phyloP scores from a whole-genome alignment of 164 flowering plant species.

The Vitis cinerea region DNA sequence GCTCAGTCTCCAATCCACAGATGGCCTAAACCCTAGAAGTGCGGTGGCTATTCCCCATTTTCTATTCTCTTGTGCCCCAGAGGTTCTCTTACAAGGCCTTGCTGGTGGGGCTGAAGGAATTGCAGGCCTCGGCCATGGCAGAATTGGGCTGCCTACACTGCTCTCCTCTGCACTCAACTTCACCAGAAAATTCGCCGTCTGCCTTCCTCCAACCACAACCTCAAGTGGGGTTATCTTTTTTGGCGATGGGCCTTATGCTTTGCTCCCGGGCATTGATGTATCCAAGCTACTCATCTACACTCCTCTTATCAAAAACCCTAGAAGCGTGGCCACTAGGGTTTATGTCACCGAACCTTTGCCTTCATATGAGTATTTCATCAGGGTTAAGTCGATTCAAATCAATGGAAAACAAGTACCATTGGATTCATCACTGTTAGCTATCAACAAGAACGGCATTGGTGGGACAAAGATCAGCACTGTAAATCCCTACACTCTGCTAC shows the following conservation, averaged over 20 bases:
- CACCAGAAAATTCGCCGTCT: slow-evolving; percentile 33
- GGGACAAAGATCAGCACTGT: too few relatives aligned
- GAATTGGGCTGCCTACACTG: slow-evolving; percentile 24
- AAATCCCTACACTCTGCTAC: not conserved
- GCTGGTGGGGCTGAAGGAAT: slow-evolving; percentile 32
- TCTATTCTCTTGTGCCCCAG: slow-evolving; percentile 26
- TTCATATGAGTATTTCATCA: slow-evolving; percentile 8
- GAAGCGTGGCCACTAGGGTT: not conserved
- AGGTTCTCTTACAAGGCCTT: slow-evolving; percentile 25
- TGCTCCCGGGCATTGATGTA: slow-evolving; percentile 27
- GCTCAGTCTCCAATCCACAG: slow-evolving; percentile 23
- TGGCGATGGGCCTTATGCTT: slow-evolving; percentile 33
- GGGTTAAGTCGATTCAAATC: slow-evolving; percentile 6
- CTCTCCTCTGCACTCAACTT: slow-evolving; percentile 26
- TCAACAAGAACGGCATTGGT: not conserved
- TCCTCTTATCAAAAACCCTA: slow-evolving; percentile 17
- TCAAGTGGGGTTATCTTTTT: slow-evolving; percentile 35
- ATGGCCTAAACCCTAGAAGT: slow-evolving; percentile 27
- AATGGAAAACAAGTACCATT: slow-evolving; percentile 4
- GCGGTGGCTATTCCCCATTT: slow-evolving; percentile 16
- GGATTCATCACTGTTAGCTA: not conserved
- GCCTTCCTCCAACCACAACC: slow-evolving; percentile 18
- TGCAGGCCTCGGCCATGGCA: slow-evolving; percentile 28
- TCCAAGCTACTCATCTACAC: slow-evolving; percentile 28
- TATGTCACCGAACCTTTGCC: not conserved